phyloP scores from a whole-genome alignment of 768 basidiomycete species.

The Mycena leptocephala region DNA sequence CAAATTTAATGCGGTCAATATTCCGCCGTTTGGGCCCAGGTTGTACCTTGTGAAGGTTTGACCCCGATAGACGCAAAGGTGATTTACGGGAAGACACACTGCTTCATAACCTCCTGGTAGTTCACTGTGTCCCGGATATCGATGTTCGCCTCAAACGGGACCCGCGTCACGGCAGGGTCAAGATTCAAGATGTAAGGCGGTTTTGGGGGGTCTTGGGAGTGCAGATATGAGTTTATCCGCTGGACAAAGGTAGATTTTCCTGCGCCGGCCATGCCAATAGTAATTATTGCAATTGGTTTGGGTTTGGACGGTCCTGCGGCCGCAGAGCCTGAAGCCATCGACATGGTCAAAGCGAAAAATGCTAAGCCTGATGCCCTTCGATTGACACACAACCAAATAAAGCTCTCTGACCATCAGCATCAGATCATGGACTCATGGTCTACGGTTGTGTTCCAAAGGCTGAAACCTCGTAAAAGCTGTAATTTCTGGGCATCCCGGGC shows the following conservation, averaged over 20 bases:
- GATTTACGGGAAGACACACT: conserved; percentile 72
- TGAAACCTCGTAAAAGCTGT: too few species aligned
- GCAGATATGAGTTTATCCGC: conserved; percentile 93
- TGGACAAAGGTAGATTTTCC: conserved; percentile 99
- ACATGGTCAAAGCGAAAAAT: conserved; percentile 25
- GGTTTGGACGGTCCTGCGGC: conserved; percentile 50
- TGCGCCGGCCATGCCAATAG: conserved; percentile 97
- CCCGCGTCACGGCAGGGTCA: conserved; percentile 93
- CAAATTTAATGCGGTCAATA: conserved; percentile 95
- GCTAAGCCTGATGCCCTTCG: background rate
- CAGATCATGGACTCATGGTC: too few species aligned
- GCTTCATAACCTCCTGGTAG: conserved; percentile 99
- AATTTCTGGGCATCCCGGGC: too few species aligned
- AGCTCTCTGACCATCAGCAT: too few species aligned
- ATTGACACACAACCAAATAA: background rate
- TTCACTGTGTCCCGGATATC: conserved; percentile 98
- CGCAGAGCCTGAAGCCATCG: conserved; percentile 20
- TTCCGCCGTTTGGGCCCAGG: conserved; percentile 97
- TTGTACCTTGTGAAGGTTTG: conserved; percentile 81
- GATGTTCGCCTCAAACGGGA: conserved; percentile 97
- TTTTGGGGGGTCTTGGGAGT: conserved; percentile 72
- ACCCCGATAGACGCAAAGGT: conserved; percentile 33
- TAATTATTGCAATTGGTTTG: conserved; percentile 88
- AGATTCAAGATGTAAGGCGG: conserved; percentile 98
- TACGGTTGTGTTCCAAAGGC: too few species aligned